Conservation (phyloP, 2,329 filamentous ascomycete genomes). For the Penicillium capsulatum region DNA sequence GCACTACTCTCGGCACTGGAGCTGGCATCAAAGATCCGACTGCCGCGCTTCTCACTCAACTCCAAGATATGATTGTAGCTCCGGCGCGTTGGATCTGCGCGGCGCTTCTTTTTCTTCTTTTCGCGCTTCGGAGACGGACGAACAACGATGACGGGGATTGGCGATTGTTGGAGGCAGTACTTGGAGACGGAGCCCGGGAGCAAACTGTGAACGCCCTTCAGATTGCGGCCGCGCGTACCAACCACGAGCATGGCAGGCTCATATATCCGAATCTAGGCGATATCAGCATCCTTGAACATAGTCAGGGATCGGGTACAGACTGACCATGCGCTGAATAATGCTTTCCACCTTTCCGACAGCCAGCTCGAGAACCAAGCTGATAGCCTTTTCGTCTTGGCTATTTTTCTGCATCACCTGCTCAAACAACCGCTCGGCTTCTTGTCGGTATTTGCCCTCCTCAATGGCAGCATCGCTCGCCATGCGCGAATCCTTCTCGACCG, state of each 20-base stretch:
- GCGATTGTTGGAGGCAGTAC: constrained; percentile 89
- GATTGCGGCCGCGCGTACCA: constrained; percentile 76
- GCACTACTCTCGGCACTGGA: constrained; percentile 46
- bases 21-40: constrained; percentile 51
- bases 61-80: constrained; percentile 75
- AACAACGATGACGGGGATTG: constrained; percentile 88
- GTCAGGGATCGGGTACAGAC: constrained; percentile 23
- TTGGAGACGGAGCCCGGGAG: constrained; percentile 88
- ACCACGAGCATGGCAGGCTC: constrained; percentile 89
- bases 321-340: constrained; percentile 83
- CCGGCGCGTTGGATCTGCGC: constrained; percentile 68
- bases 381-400: constrained; percentile 68
- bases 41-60: constrained; percentile 52
- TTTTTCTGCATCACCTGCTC: constrained; percentile 76
- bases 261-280: constrained; percentile 74
- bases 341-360: constrained; percentile 84
- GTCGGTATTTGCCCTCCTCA: constrained; percentile 66
- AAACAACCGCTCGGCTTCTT: constrained; percentile 71
- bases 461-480: constrained; percentile 58
- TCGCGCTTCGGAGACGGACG: constrained; percentile 80
- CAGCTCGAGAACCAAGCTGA: constrained; percentile 81
- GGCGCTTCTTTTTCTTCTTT: constrained; percentile 84
- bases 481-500: constrained; percentile 77
- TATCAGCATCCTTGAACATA: constrained; percentile 10
- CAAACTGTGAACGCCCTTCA: constrained; percentile 80